A percentile compares a stretch with the other conserved stretches of the same genome.
Evolutionary conservation across 805 yeast species (phyloP).

Genomic region (Blastobotrys robertii): DNA sequence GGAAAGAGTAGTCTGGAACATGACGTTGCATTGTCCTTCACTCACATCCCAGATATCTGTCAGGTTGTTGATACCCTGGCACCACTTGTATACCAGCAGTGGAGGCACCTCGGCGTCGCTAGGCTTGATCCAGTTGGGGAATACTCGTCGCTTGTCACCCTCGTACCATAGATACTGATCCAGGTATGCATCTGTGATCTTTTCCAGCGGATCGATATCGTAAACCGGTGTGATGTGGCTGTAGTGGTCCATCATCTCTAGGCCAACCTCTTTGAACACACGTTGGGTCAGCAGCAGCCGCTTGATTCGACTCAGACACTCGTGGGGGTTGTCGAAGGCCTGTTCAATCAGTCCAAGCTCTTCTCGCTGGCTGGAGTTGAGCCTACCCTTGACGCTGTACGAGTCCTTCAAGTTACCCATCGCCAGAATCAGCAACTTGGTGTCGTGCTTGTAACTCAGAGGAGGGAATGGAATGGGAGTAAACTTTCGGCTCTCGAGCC

Average conservation of each 20-base stretch:
- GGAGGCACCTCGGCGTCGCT: conserved; percentile 92
- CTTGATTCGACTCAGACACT: conserved; percentile 76
- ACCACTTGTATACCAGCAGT: conserved; percentile 83
- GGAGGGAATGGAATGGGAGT: conserved; percentile 93
- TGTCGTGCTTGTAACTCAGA: conserved; percentile 81
- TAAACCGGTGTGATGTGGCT: conserved; percentile 79
- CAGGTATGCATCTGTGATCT: conserved; percentile 89
- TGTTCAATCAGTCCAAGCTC: conserved; percentile 90
- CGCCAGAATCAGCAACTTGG: conserved; percentile 80
- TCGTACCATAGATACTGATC: conserved; percentile 97
- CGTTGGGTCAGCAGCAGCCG: conserved; percentile 76
- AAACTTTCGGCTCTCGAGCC: conserved; percentile 80
- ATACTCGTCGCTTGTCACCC: conserved; percentile 73
- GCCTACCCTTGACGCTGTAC: conserved; percentile 61
- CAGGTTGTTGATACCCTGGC: conserved; percentile 79
- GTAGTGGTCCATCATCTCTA: conserved; percentile 88
- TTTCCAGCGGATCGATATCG: conserved; percentile 83
- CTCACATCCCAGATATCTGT: conserved; percentile 68
- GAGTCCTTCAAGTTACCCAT: conserved; percentile 79
- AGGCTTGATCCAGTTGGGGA: conserved; percentile 96
- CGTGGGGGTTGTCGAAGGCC: conserved; percentile 96
- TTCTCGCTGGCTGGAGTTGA: conserved; percentile 82
- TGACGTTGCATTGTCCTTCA: conserved; percentile 68
- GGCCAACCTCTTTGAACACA: conserved; percentile 77
- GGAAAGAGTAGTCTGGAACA: conserved; percentile 66